Base-by-base conservation (phyloP, 176 grass and related monocot species). In the Cocos nucifera region DNA sequence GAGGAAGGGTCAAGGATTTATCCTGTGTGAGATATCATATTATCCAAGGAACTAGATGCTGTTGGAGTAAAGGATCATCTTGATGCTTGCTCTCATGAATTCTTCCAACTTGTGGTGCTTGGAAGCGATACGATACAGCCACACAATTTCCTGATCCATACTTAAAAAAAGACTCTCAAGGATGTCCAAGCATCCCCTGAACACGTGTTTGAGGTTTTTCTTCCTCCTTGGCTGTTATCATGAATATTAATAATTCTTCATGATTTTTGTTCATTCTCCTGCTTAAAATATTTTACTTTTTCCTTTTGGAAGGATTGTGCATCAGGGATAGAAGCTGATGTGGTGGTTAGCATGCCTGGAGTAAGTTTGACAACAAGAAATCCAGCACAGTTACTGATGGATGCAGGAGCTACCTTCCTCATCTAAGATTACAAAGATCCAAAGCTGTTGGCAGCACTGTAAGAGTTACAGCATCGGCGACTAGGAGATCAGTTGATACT, bases 91-190 rank as follows among this genome's bases (percentile, higher is more conserved):
- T 17, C 85, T 89, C 58, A 66, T 4, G 77, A 78, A 7, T 89
- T 89, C 70, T 95, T 95, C 72, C 59, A 85, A 7, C 76, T 71
- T 73, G 71, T 89, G 19, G 59, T 95, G 49, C 71, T 95, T 58
- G 86, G 86, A 0, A 64, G 77, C 52, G 79, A 65, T 95, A 79
- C 44, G 74, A 82, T 63, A 53, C 80, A 54, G 77, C 86, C 64
- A 95, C 84, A 69, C 86, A 80, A 5, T 77, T 86, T 50, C 77
- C 90, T 6, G 77, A 87, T 18, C 80, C 86, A 27, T 90, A 90
- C 61, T 29, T 29, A 64, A 87, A 23, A 21, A 50, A 87, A 84
- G 75, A 86, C 85, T 39, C 82, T 95, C 4, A 23, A 81, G 21
- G 76, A 83, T 52, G 58, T 89, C 23, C 69, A 16, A 3, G 77